phyloP scores from a whole-genome alignment of 306 rosid genomes.

The Pterocarpus santalinus region DNA sequence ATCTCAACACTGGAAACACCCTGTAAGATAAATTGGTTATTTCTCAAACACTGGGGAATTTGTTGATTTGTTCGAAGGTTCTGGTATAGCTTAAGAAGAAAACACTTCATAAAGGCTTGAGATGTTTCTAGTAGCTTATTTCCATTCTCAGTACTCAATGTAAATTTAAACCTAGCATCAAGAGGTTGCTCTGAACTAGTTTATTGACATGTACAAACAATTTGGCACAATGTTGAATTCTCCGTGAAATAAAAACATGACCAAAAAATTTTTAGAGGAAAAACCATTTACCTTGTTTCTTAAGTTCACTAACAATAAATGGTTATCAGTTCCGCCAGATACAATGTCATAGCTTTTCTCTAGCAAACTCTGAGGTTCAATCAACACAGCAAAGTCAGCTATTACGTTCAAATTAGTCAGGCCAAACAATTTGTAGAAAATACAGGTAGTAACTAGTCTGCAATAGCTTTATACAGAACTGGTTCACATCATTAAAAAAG shows the following conservation, averaged over 20 bases:
- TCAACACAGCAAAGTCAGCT: conserved; percentile 42
- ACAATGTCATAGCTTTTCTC: conserved; percentile 89
- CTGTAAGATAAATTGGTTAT: neutral
- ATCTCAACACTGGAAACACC: neutral
- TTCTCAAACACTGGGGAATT: conserved; percentile 16
- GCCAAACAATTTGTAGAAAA: conserved; percentile 36
- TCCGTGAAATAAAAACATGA: conserved; percentile 19
- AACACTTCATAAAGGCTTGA: neutral
- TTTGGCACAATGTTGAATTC: conserved; percentile 19
- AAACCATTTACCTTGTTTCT: conserved; percentile 75
- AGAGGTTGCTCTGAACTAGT: conserved; percentile 34
- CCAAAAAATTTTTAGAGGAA: conserved; percentile 41
- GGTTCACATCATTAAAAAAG: neutral
- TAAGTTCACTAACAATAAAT: conserved; percentile 85
- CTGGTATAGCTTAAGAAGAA: conserved; percentile 8
- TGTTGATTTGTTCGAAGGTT: conserved; percentile 39
- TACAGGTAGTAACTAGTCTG: conserved; percentile 10
- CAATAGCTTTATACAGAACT: conserved; percentile 13
- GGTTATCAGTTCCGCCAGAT: conserved; percentile 98
- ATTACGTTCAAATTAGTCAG: conserved; percentile 32
- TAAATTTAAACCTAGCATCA: conserved; percentile 23
- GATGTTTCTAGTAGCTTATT: conserved; percentile 7
- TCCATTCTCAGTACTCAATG: conserved; percentile 19
- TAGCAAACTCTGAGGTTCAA: conserved; percentile 80
- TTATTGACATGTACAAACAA: conserved; percentile 26